A percentile compares a stretch with the other conserved stretches of the same genome.
phyloP scores from a whole-genome alignment of 768 basidiomycete species.

The Calocybe indica region DNA sequence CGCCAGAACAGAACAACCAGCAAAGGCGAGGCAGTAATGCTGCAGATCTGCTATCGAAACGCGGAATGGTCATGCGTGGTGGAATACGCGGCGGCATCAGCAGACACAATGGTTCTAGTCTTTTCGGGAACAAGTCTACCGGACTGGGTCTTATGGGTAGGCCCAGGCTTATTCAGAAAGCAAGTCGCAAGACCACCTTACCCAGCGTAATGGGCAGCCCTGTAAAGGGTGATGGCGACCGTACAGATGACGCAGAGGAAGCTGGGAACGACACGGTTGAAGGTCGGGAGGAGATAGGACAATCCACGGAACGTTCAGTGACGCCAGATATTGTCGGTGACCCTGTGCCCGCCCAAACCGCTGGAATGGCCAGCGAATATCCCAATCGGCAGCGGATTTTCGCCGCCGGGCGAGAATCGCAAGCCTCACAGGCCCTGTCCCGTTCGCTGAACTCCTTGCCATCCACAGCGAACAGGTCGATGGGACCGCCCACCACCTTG shows the following conservation, averaged over 20 bases:
- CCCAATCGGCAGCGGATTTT: constrained; percentile 23
- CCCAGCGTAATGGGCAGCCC: constrained; percentile 45
- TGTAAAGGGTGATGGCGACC: constrained; percentile 31
- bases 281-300: not conserved
- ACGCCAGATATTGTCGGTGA: not conserved
- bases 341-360: constrained; percentile 16
- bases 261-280: not conserved
- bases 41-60: no score
- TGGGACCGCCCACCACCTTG: constrained; percentile 48
- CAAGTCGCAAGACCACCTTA: constrained; percentile 41
- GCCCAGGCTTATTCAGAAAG: constrained; percentile 25
- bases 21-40: no score
- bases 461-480: constrained; percentile 25
- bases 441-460: constrained; percentile 54
- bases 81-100: no score
- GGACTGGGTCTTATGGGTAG: no score
- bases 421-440: constrained; percentile 55
- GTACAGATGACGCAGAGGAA: constrained; percentile 15
- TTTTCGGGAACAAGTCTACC: no score
- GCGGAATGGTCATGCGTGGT: no score
- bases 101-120: no score
- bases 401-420: constrained; percentile 48
- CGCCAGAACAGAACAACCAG: no score
- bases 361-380: constrained; percentile 6
- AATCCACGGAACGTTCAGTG: not conserved